Base-by-base conservation (phyloP, 2,329 filamentous ascomycete genomes). In the Sarocladiaceae sp. region DNA sequence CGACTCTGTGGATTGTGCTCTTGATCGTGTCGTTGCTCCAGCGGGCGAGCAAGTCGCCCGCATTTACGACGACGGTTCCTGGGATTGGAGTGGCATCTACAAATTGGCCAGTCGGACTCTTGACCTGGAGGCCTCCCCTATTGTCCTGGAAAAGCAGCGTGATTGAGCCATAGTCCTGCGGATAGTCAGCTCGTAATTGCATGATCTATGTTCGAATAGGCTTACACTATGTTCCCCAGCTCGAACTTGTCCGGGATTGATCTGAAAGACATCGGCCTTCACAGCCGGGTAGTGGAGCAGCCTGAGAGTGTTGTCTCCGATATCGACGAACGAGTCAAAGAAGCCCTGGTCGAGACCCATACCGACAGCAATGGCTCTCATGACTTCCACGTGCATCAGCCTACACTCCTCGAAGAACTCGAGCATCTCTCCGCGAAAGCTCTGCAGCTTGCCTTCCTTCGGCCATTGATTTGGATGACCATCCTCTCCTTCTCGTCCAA, bases 1-100 rank as follows among this genome's bases (percentile, higher is more conserved):
- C 86, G 1, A 96, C 90, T 10, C 89, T 80, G 63, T 96, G 90
- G 48, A 89, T 79, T 3, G 90, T 96, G 58, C 85, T 91, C 67
- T 85, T 89, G 66, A 96, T 95, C 4, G 78, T 85, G 57, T 94
- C 88, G 58, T 96, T 96, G 51, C 85, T 88, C 90, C 89, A 95
- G 43, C 89, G 73, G 1, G 87, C 83, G 41, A 96, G 69, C 53
- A 96, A 61, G 59, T 96, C 90, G 1, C 89, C 90, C 0, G 89
- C 89, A 57, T 96, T 96, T 51, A 95, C 78, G 10, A 96, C 87
- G 32, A 93, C 83, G 0, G 88, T 89, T 45, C 81, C 82, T 27
- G 80, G 72, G 48, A 95, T 91, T 0, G 90, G 89, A 6, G 78
- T 88, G 1, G 87, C 90, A 56, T 95, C 80, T 31, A 95, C 80